phyloP scores from a whole-genome alignment of 345 rosid genomes.

The Rhodamnia rubescens region DNA sequence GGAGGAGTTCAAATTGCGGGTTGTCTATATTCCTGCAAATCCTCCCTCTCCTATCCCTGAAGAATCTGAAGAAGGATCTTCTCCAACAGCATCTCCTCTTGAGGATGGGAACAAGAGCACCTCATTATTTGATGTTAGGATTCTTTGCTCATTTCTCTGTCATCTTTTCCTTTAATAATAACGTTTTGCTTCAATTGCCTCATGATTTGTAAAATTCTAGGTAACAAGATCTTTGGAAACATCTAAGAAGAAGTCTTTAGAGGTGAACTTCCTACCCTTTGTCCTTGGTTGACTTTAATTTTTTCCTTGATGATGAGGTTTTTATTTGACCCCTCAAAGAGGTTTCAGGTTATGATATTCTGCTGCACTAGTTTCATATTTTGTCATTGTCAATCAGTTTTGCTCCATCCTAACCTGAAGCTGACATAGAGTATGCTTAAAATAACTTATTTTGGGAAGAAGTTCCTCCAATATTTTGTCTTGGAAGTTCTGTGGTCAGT shows the following conservation, averaged over 20 bases:
- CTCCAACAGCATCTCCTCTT: conserved; percentile 43
- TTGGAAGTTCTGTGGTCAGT: neutral
- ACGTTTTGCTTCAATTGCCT: neutral
- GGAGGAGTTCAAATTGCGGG: conserved; percentile 72
- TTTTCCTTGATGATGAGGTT: neutral
- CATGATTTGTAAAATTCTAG: conserved; percentile 18
- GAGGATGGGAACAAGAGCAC: conserved; percentile 37
- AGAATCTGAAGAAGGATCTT: conserved; percentile 81
- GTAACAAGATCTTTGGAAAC: conserved; percentile 50
- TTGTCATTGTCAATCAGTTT: neutral
- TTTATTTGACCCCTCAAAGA: neutral
- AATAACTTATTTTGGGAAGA: neutral
- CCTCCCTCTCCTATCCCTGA: conserved; percentile 91
- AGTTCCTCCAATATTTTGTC: neutral
- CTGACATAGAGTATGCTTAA: neutral
- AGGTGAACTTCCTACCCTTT: conserved; percentile 25
- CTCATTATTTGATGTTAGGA: conserved; percentile 38
- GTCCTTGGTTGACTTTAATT: neutral
- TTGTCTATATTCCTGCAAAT: conserved; percentile 66
- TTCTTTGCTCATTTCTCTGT: neutral
- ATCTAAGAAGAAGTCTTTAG: conserved; percentile 39
- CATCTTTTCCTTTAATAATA: neutral
- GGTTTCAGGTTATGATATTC: neutral
- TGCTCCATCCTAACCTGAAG: neutral
- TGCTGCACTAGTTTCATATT: neutral